phyloP scores from a whole-genome alignment of 1,284 basidiomycete genomes.

The Leccinum variabile region DNA sequence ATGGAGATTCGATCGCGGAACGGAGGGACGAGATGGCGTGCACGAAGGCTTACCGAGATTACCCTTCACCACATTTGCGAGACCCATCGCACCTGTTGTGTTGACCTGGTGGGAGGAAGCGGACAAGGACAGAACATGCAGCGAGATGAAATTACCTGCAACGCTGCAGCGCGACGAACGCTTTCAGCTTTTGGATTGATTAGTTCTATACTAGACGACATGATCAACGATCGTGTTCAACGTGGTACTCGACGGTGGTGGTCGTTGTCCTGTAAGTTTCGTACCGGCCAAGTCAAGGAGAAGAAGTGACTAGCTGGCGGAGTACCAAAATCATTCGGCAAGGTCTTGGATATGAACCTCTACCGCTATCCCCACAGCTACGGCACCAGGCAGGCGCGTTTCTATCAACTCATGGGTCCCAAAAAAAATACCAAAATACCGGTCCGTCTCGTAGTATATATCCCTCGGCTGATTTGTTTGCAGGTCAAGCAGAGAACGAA shows the following conservation, averaged over 20 bases:
- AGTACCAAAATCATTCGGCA: slow-evolving; percentile 32
- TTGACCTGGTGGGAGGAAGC: slow-evolving; percentile 60
- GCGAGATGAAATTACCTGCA: slow-evolving; percentile 68
- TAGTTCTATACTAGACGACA: slow-evolving; percentile 85
- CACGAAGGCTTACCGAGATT: slow-evolving; percentile 74
- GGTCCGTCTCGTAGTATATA: slow-evolving; percentile 33
- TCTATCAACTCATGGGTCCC: slow-evolving; percentile 23
- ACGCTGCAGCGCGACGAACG: slow-evolving; percentile 86
- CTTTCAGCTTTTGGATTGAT: slow-evolving; percentile 97
- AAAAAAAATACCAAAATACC: slow-evolving; percentile 20
- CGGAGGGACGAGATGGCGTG: slow-evolving; percentile 20
- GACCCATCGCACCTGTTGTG: slow-evolving; percentile 92
- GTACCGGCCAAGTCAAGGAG: background rate
- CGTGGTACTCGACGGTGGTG: slow-evolving; percentile 22
- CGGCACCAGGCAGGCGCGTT: slow-evolving; percentile 38
- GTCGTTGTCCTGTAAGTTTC: slow-evolving; percentile 14
- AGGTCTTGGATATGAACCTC: slow-evolving; percentile 33
- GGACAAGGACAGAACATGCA: slow-evolving; percentile 19
- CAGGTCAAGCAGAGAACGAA: slow-evolving; percentile 17
- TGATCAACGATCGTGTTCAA: slow-evolving; percentile 37
- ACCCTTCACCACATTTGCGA: slow-evolving; percentile 95
- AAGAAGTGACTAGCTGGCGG: slow-evolving; percentile 23
- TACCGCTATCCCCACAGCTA: slow-evolving; percentile 33
- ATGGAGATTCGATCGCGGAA: slow-evolving; percentile 21
- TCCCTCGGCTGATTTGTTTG: slow-evolving; percentile 18